phyloP scores from a whole-genome alignment of 2,329 filamentous ascomycete genomes.

The Passalora sequoiae region DNA sequence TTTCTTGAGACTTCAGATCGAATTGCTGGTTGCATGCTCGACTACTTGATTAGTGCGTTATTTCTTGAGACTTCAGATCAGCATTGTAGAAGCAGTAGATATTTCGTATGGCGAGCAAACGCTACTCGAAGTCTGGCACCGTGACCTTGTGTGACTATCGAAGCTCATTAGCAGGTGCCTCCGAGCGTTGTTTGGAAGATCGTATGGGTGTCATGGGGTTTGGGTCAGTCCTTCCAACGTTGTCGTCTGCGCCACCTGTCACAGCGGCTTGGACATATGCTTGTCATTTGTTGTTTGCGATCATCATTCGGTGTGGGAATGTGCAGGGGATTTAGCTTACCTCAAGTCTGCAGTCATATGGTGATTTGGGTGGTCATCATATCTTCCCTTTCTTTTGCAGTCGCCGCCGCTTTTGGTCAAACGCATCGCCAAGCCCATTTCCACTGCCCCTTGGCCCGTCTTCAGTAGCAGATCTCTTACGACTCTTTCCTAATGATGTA shows the following conservation, averaged over 20 bases:
- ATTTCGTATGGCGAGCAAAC: no score
- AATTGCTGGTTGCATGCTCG: slow-evolving; percentile 6
- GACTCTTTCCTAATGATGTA: slow-evolving; percentile 70
- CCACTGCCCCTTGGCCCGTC: slow-evolving; percentile 65
- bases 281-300: slow-evolving; percentile 32
- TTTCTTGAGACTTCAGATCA: slow-evolving; percentile 19
- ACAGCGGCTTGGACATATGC: slow-evolving; percentile 40
- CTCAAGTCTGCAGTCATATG: no score
- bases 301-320: background rate
- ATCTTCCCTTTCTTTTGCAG: slow-evolving; percentile 38
- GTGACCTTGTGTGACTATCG: no score
- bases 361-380: no score
- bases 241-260: slow-evolving; percentile 35
- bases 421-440: slow-evolving; percentile 65
- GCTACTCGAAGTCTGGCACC: no score
- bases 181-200: no score
- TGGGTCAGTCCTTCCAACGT: slow-evolving; percentile 25
- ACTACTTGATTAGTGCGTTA: slow-evolving; percentile 26
- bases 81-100: background rate
- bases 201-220: no score
- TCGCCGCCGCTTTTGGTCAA: slow-evolving; percentile 63
- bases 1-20: no score
- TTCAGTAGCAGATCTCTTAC: slow-evolving; percentile 70
- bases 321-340: background rate
- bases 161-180: no score